Evolutionary conservation across 176 grass and related monocot species (phyloP).

Genomic region (Chloris gayana): DNA sequence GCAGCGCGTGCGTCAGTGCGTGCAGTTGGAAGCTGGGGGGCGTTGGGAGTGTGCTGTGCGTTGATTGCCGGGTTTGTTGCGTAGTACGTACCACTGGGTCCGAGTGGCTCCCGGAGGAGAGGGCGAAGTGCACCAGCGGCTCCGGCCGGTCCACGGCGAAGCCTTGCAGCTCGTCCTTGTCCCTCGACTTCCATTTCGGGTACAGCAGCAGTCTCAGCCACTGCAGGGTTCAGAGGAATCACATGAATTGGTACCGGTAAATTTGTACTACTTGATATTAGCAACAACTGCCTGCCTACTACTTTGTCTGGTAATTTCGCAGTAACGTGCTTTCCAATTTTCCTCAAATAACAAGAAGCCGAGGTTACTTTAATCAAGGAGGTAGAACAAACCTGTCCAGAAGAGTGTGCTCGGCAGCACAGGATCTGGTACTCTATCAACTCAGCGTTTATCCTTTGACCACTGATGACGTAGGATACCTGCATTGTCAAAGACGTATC

Average conservation of each 20-base stretch:
- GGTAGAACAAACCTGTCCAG: constrained; percentile 58
- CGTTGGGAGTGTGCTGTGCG: not conserved
- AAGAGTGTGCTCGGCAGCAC: constrained; percentile 62
- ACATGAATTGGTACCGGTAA: not conserved
- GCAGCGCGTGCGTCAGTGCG: not conserved
- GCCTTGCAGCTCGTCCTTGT: constrained; percentile 66
- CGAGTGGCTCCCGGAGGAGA: constrained; percentile 80
- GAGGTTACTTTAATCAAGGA: not conserved
- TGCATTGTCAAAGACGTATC: constrained; percentile 25
- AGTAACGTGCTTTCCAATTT: not conserved
- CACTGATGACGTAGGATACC: constrained; percentile 69
- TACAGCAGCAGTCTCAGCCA: constrained; percentile 74
- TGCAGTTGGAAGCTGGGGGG: not conserved
- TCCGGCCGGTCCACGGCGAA: constrained; percentile 64
- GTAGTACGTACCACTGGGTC: constrained; percentile 69
- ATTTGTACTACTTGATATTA: not conserved
- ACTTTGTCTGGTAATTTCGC: not conserved
- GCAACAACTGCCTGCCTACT: not conserved
- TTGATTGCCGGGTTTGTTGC: not conserved
- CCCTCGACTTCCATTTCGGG: constrained; percentile 66
- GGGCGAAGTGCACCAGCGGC: constrained; percentile 84
- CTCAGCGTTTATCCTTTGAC: constrained; percentile 70
- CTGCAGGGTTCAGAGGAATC: constrained; percentile 41
- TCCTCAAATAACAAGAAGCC: too few relatives aligned
- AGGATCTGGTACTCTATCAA: constrained; percentile 76